Percentiles rank a stretch among this genome's conserved stretches.
Evolutionary conservation across 345 rosid genomes (phyloP).

Genomic region (Raphanus sativus): DNA sequence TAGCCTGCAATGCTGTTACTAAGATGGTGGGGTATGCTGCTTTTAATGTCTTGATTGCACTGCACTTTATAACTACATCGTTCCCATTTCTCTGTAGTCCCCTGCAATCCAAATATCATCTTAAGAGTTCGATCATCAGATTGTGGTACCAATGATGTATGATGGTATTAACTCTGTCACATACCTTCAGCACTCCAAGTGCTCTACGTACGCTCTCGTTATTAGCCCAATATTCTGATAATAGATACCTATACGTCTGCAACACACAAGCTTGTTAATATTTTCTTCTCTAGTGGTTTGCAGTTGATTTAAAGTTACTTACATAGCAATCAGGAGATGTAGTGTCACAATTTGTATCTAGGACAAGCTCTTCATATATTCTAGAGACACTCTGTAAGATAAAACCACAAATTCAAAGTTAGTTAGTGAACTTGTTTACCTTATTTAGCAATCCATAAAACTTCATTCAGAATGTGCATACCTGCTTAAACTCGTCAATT

Average conservation of each 20-base stretch:
- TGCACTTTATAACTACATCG: neutral
- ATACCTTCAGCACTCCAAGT: slow-evolving; percentile 23
- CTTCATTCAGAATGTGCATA: neutral
- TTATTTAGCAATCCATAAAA: neutral
- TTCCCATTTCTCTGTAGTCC: slow-evolving; percentile 18
- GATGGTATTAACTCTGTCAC: neutral
- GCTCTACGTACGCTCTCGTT: slow-evolving; percentile 19
- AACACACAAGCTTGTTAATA: neutral
- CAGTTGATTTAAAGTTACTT: neutral
- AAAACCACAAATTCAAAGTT: neutral
- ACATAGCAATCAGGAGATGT: slow-evolving; percentile 20
- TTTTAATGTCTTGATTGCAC: neutral
- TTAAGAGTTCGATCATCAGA: neutral
- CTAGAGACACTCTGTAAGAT: slow-evolving; percentile 9
- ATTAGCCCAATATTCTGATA: slow-evolving; percentile 27
- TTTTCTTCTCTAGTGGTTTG: neutral
- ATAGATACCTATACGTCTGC: neutral
- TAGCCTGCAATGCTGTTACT: slow-evolving; percentile 23
- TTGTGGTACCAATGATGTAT: neutral
- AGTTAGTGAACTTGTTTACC: neutral
- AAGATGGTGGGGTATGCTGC: slow-evolving; percentile 27
- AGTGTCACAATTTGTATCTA: neutral
- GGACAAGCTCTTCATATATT: neutral
- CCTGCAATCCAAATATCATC: slow-evolving; percentile 9
- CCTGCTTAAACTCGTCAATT: neutral